Evolutionary conservation across 2,329 filamentous ascomycete genomes (phyloP).

Genomic region (Xylaria arbuscula): DNA sequence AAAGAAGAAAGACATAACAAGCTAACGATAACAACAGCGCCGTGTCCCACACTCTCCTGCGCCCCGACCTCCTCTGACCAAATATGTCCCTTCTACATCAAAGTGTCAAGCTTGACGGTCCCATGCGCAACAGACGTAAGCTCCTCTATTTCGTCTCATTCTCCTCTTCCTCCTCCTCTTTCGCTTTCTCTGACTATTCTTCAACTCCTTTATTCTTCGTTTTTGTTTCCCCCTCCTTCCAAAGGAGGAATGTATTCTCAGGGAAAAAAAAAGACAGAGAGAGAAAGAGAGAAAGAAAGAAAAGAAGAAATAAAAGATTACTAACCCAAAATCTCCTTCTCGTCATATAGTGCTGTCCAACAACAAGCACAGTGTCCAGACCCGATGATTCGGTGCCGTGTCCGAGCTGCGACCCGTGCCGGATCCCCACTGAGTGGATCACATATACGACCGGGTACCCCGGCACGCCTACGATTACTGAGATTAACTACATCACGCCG

Average conservation of each 20-base stretch:
- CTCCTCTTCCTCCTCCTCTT: not conserved
- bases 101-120: slow-evolving; percentile 49
- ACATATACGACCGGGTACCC: slow-evolving; percentile 48
- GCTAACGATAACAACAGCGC: slow-evolving; percentile 31
- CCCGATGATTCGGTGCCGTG: slow-evolving; percentile 36
- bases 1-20: no score
- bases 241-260: no score
- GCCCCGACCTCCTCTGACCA: slow-evolving; percentile 37
- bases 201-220: not conserved
- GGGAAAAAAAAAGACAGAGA: no score
- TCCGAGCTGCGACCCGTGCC: slow-evolving; percentile 46
- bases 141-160: not conserved
- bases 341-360: slow-evolving; percentile 50
- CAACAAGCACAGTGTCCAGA: slow-evolving; percentile 48
- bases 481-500: slow-evolving; percentile 39
- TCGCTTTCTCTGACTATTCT: not conserved
- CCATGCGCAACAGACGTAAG: slow-evolving; percentile 51
- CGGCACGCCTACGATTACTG: slow-evolving; percentile 40
- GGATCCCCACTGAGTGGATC: slow-evolving; percentile 45
- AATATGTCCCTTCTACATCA: slow-evolving; percentile 49
- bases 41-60: slow-evolving; percentile 45
- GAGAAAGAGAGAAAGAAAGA: no score
- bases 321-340: not conserved
- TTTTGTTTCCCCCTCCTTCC: not conserved
- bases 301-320: no score